Base-by-base conservation (phyloP, 2,329 filamentous ascomycete species). In the Exophiala lecanii-corni region DNA sequence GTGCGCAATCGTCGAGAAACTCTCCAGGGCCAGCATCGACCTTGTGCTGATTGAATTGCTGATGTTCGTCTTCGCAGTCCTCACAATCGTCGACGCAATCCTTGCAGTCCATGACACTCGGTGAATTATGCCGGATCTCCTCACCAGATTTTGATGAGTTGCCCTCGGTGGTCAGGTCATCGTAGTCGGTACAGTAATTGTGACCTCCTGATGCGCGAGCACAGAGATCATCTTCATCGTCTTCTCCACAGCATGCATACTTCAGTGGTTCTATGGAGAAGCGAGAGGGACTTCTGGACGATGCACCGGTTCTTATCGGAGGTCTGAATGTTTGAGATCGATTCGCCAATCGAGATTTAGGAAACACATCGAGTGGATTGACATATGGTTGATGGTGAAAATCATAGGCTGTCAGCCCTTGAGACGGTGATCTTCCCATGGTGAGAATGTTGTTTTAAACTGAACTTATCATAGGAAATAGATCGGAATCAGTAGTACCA, bases 361-460 rank as follows among this genome's bases (percentile, higher is more conserved):
- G 42, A 40, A 54, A 51, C 30, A 49, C 46, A 39, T 54, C 51
- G 25, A 38, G 18, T 7, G 51, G 51, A 21, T 54, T 49, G 41
- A 54, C 44, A 36, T 37, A 54, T n/a, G 42, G 31, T 37, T 49
- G 45, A 21, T 50, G 51, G 33, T 54, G 51, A 39, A 54, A 54
- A 37, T 54, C 51, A 20, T 39, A 37, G 38, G 48, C 43, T 16
- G 41, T 54, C 20, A 54, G 39, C 7, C 51, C 48, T 23, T 47
- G 42, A 23, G 48, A 35, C n/a, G 51, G 49, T 17, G 39, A 25
- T 45, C 45, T 31, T 15, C 43, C 41, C 51, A 54, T 51, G 7
- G 20, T 28, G 21, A 6, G 23, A 26, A 12, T 26, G 23, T 6
- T n/a, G n/a, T n/a, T n/a, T n/a, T n/a, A n/a, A n/a, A n/a, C n/a